A percentile compares a stretch with the other conserved stretches of the same genome.
These are phyloP conservation scores for Arthroderma uncinatum DNA, from an alignment of 2,329 filamentous ascomycete species.

Conservation along the genomic window DNA sequence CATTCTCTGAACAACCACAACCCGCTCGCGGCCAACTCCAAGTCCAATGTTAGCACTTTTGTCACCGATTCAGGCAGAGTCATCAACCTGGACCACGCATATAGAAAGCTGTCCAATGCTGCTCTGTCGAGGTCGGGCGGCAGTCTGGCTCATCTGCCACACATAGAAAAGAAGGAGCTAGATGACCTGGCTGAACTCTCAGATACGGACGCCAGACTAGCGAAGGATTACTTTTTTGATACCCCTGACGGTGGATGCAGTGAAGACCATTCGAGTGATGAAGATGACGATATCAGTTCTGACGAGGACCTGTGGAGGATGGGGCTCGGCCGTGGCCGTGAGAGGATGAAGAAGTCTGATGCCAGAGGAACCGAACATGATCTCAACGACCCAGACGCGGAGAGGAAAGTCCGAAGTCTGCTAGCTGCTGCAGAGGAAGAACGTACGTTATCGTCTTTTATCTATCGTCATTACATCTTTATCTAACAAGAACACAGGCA, in stretches of 20 bases:
- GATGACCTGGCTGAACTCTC: constrained; percentile 32
- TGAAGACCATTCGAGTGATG: constrained; percentile 30
- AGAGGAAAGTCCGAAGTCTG: constrained; percentile 46
- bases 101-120: constrained; percentile 60
- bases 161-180: constrained; percentile 35
- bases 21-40: constrained; percentile 32
- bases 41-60: constrained; percentile 31
- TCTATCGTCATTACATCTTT: neutral
- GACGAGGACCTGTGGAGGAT: constrained; percentile 52
- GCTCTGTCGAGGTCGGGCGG: constrained; percentile 55
- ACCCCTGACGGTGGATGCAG: constrained; percentile 53
- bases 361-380: constrained; percentile 11
- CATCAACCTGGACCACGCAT: constrained; percentile 58
- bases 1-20: constrained; percentile 34
- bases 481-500: constrained; percentile 30
- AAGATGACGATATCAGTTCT: constrained; percentile 39
- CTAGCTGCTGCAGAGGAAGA: constrained; percentile 69
- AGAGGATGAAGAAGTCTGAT: constrained; percentile 22
- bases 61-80: constrained; percentile 51
- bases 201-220: constrained; percentile 46
- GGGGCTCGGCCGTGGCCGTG: constrained; percentile 30
- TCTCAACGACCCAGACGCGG: constrained; percentile 22
- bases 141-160: constrained; percentile 50
- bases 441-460: constrained; percentile 54
- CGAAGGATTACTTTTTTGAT: constrained; percentile 60